These are phyloP conservation scores for Gossypium gossypioides DNA, from an alignment of 441 rosid genomes.

Conservation along the genomic window DNA sequence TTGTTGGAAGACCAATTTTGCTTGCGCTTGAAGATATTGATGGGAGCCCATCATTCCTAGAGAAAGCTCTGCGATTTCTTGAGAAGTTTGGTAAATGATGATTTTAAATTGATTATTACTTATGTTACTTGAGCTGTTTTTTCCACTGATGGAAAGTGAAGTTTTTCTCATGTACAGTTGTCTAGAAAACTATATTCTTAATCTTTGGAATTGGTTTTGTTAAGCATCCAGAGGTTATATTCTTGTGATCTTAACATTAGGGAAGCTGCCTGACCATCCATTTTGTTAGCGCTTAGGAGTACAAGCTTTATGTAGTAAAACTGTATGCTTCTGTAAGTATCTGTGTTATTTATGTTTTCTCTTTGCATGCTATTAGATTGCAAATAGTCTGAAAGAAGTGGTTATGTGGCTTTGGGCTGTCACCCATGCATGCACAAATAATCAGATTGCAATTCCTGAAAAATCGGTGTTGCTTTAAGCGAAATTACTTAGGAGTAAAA, in stretches of 20 bases:
- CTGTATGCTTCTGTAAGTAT: neutral
- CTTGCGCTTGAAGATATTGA: conserved; percentile 99
- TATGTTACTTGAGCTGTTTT: conserved; percentile 1
- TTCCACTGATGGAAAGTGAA: conserved; percentile 1
- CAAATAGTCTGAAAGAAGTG: neutral
- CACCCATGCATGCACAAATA: neutral
- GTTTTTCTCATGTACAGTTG: neutral
- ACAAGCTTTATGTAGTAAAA: neutral
- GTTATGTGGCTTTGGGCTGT: neutral
- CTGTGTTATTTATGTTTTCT: neutral
- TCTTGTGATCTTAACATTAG: neutral
- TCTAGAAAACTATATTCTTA: neutral
- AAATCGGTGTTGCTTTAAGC: neutral
- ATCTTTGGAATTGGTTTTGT: neutral
- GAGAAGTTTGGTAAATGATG: conserved; percentile 74
- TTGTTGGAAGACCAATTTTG: conserved; percentile 96
- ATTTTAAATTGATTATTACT: conserved; percentile 14
- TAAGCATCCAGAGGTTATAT: neutral
- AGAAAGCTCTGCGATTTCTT: conserved; percentile 89
- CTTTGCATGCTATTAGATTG: neutral
- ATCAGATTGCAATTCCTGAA: neutral
- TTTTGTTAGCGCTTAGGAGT: neutral
- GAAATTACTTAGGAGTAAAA: neutral
- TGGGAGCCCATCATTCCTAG: conserved; percentile 95
- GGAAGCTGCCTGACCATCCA: neutral